A percentile compares a stretch with the other conserved stretches of the same genome.
Conservation (phyloP, 2,329 filamentous ascomycete species). For the Cladosporium sp. region DNA sequence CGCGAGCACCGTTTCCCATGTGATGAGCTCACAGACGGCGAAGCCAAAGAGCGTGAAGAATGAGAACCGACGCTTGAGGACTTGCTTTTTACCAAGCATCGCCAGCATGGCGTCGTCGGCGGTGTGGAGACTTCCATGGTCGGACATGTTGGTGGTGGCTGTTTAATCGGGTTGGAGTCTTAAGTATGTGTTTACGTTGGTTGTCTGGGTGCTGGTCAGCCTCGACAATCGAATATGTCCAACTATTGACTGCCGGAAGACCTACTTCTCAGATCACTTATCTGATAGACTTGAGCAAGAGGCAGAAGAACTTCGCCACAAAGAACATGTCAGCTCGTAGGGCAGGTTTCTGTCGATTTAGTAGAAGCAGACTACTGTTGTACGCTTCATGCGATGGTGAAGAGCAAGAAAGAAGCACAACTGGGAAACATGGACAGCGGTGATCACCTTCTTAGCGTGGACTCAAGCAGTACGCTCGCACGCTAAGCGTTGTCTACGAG, state of each 20-base stretch:
- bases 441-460: constrained; percentile 9
- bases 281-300: constrained; percentile 38
- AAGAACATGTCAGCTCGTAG: constrained; percentile 4
- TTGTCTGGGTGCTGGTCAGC: background rate
- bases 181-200: background rate
- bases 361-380: background rate
- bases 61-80: constrained; percentile 47
- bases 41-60: constrained; percentile 49
- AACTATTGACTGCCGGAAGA: background rate
- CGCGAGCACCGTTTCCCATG: constrained; percentile 50
- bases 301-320: constrained; percentile 34
- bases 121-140: constrained; percentile 15
- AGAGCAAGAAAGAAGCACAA: constrained; percentile 5
- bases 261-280: constrained; percentile 20
- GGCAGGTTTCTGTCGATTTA: background rate
- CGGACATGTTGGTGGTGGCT: constrained; percentile 6
- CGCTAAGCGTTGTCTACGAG: background rate
- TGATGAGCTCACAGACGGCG: constrained; percentile 49
- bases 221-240: background rate
- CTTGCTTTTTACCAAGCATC: constrained; percentile 49
- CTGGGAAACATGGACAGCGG: background rate
- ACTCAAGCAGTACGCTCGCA: background rate
- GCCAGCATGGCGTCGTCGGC: constrained; percentile 44
- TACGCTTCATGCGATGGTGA: background rate
- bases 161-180: background rate